Base-by-base conservation (phyloP, 2,329 filamentous ascomycete genomes). In the Nannizziopsis arthrosporioides region DNA sequence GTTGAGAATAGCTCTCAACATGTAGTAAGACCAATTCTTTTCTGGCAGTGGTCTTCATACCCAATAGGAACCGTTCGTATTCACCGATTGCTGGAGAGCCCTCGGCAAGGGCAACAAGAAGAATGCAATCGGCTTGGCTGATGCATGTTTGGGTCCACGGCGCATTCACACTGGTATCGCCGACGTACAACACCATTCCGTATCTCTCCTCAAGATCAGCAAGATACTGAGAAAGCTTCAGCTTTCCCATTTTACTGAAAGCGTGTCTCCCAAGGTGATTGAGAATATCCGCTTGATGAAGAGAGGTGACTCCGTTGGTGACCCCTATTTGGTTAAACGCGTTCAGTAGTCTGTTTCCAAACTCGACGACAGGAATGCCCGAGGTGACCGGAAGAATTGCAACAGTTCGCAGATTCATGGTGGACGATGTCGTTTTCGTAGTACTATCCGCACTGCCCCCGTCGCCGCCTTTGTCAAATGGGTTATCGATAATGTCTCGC, bases 81-180 rank as follows among this genome's bases (percentile, higher is more conserved):
- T 98, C 93, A 37, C 92, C 92, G 55, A 96, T 92, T 39, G 78
- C 82, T 0, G 92, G 84, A 2, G 89, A 94, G 0, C 84, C 83
- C 62, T 96, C 92, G 0, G 89, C 92, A 11, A 96, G 70, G 0
- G 88, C 92, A 22, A 98, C 87, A 7, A 98, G 74, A 6, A 98
- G 74, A 54, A 98, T 95, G 56, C 89, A 95, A 66, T 98, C 92
- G 1, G 92, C 92, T 66, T 98, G 92, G 12, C 84, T 84, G 55
- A 98, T 95, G 63, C 93, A 98, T 0, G 92, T 96, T 60, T 95
- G 88, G 0, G 93, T 98, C 92, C 92, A 98, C 0, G 90, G 89
- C 1, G 93, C 87, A 58, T 94, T 96, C 58, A 96, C 92, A 52
- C 82, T 94, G 3, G 93, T 98, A 64, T 98, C 92, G 44, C 90